Evolutionary conservation across 2,329 filamentous ascomycete genomes (phyloP), one percentile per base, ranked within the genome.

Genomic region (Allantophomopsis lycopodina): DNA sequence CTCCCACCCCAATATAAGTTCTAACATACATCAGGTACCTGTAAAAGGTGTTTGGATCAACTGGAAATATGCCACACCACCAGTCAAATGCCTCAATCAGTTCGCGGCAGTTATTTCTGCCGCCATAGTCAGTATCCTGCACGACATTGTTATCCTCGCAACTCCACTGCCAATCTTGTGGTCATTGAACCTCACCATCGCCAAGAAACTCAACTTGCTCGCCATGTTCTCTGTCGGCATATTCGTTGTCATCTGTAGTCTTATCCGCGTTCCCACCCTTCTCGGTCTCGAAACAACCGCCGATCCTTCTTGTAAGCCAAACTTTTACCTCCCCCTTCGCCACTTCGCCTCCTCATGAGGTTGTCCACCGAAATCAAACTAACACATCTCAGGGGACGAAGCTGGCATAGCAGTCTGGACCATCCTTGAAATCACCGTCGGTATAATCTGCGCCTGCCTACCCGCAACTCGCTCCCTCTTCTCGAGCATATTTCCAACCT

Each of bases 401-500:
- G 72, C 73, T 5, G 57, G 75, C n/a, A 74, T 71, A 2, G 79
- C 77, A 55, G 77, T 80, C 71, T 81, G 76, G 76, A 75, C 69
- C 11, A 71, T 68, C 5, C 64, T 81, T 40, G 76, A 80, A 50
- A 72, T 79, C 53, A 74, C 77, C 42, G 60, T 77, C 2, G 76
- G 75, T 5, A 73, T 80, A 42, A 74, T 79, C 51, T 77, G 73
- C 48, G 76, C 69, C 35, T 80, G 73, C 43, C 75, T 80, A 1
- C 77, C 76, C 20, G 73, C 70, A 20, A 55, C 80, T 43, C 80
- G 80, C 53, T 75, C 77, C 1, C 55, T 81, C 10, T 68, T 50
- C 32, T 34, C 32, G 10, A 34, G 12, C 12, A 12, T 17, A 14
- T 36, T 14, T 28, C 23, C 23, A 5, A 10, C 5, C 23, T 28